Conservation (phyloP, 169 alveolate genomes). For the Plasmodium chabaudi region DNA sequence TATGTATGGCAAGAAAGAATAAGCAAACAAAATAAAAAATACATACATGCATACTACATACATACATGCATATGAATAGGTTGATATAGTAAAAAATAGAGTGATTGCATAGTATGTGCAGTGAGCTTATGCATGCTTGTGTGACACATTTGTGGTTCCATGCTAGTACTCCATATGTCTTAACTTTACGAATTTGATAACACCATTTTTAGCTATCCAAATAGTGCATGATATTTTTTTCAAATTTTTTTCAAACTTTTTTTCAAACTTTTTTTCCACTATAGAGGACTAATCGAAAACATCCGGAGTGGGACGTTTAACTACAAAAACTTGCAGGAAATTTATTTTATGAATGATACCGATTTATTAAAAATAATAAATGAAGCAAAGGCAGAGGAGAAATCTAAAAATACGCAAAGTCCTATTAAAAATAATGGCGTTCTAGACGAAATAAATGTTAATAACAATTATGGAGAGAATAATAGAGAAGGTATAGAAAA, state of each 20-base stretch:
- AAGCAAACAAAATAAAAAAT: background rate
- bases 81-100: background rate
- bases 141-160: too few relatives aligned
- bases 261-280: background rate
- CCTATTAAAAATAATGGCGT: background rate
- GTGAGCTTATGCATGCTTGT: too few relatives aligned
- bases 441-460: background rate
- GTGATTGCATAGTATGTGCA: too few relatives aligned
- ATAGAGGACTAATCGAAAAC: constrained; percentile 29
- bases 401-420: background rate
- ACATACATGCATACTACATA: too few relatives aligned
- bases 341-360: constrained; percentile 53
- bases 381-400: constrained; percentile 23
- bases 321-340: constrained; percentile 47
- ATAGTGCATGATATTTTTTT: too few relatives aligned
- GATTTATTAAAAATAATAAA: constrained; percentile 26
- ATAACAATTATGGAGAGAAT: background rate
- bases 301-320: constrained; percentile 42
- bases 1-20: constrained; percentile 12
- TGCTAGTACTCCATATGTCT: too few relatives aligned
- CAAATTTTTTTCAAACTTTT: background rate
- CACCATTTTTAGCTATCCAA: background rate
- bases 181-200: too few relatives aligned
- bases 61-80: too few relatives aligned
- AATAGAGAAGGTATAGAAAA: background rate